phyloP scores from a whole-genome alignment of 495 filamentous ascomycete species.

The Daldinia caldariorum region DNA sequence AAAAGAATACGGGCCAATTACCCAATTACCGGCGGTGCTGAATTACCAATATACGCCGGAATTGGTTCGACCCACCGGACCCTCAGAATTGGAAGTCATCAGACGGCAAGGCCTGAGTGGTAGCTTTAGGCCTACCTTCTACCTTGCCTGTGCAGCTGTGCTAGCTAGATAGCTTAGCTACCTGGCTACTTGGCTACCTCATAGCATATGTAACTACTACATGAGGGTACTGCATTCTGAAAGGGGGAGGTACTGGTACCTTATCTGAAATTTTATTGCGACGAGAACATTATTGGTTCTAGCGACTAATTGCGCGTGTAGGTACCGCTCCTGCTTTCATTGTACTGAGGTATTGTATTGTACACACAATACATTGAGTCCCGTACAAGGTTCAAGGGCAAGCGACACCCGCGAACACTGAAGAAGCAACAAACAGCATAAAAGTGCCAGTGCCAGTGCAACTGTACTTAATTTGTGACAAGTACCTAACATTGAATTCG shows the following conservation, averaged over 20 bases:
- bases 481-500: constrained; percentile 10
- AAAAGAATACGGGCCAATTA: constrained; percentile 18
- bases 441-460: background rate
- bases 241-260: constrained; percentile 31
- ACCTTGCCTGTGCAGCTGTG: background rate
- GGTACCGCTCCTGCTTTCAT: background rate
- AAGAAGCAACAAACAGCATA: background rate
- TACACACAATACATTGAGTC: background rate
- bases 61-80: constrained; percentile 31
- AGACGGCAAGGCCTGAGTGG: constrained; percentile 19
- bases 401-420: background rate
- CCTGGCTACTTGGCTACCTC: too few species aligned
- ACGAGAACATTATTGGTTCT: constrained; percentile 22
- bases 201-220: too few species aligned
- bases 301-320: background rate
- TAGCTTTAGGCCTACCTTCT: constrained; percentile 12
- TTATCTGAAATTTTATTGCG: constrained; percentile 31
- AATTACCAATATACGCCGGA: constrained; percentile 12
- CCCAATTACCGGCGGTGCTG: constrained; percentile 2
- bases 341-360: too few species aligned
- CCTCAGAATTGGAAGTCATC: constrained; percentile 18
- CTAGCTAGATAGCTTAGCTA: background rate
- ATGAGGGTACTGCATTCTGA: constrained; percentile 23
- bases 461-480: constrained; percentile 14
- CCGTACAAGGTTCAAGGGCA: constrained; percentile 9